Base-by-base conservation (phyloP, 768 basidiomycete species). In the Amanita polypyramis region DNA sequence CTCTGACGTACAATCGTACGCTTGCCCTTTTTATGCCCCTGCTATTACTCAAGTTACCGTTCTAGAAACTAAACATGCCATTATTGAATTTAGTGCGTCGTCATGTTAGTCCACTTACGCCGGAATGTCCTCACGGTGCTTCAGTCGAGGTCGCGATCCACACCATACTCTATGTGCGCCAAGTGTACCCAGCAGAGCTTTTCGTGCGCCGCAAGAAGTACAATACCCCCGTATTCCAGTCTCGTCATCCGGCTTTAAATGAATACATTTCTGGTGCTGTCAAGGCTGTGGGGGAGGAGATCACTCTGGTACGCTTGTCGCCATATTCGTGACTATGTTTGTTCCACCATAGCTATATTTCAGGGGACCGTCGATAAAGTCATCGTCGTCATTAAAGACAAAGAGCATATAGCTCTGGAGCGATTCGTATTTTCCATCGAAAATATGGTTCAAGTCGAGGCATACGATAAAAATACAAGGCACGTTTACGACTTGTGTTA, bases 101-200 rank as follows among this genome's bases (percentile, higher is more conserved):
- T 3, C 23, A 5, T 37, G 23, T 7, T 15, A 43, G 9, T 15
- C 12, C 15, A 27, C 39, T 33, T 10, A 12, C 8, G 17, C 15
- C 27, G n/a, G 15, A 21, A 14, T 45, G 12, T 35, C 34, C 21
- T 40, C 27, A 38, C 39, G 12, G 30, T 15, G 34, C n/a, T 1
- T 17, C 58, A 98, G 95, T 98, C 55, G 95, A 98, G 60, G 87
- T 94, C 25, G 88, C 89, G 8, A 82, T 96, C 51, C 94, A 97
- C 59, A 83, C 83, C 3, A 90, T 98, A 52, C 75, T 98, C 4
- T 96, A 89, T 58, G 79, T 92, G 23, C 82, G 95, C 15, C 84
- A 87, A 55, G 73, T 98, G 43, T 98, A 97, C 57, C 95, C 94
- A 0, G 70, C 83, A 36, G 87, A 88, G 47, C 72, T 96, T 15